Base-by-base conservation (phyloP, 371 early-diverging fungal species). In the Quaeritorhiza haematococci region DNA sequence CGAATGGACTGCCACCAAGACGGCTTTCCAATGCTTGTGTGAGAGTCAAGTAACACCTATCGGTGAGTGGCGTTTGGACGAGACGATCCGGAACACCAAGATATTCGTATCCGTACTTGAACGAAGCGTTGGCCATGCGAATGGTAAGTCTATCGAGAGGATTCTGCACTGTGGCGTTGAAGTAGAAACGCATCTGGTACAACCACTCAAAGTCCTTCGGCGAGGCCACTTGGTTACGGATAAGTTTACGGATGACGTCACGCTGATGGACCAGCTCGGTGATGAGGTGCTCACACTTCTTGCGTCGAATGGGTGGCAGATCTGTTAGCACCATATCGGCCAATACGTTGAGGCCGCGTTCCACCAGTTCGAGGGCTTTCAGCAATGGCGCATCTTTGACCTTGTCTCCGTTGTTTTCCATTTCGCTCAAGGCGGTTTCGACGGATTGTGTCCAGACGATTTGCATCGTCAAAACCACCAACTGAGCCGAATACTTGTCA, bases 251-350 rank as follows among this genome's bases (percentile, higher is more conserved):
- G 33, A 91, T 81, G 5, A 94, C 87, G 76, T 98, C 98, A 45
- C 97, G 84, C 72, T 98, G 96, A 74, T 98, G 98, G 1, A 98
- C 98, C 33, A 96, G 85, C 68, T 98, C 98, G 1, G 98, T 97
- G 51, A 98, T 93, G 48, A 98, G 70, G 60, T 94, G 93, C 72
- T 98, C 98, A 66, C 94, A 91, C 72, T 97, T 98, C 60, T 88
- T 84, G 56, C 98, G 89, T 55, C 83, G 82, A 54, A 94, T 85
- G 10, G 87, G 69, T 0, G 83, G 72, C 58, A 97, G 74, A 59
- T 96, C 94, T 53, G 84, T 74, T 13, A 97, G 78, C 4, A 98
- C 98, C 28, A 93, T 83, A 58, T 93, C 93, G 0, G 98, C 96
- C 28, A 98, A 81, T 17, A 91, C 76, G 26, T 87, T 85, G 56